These are phyloP conservation scores for Boletus semigastroideus DNA, from an alignment of 1,284 basidiomycete genomes.

Conservation along the genomic window DNA sequence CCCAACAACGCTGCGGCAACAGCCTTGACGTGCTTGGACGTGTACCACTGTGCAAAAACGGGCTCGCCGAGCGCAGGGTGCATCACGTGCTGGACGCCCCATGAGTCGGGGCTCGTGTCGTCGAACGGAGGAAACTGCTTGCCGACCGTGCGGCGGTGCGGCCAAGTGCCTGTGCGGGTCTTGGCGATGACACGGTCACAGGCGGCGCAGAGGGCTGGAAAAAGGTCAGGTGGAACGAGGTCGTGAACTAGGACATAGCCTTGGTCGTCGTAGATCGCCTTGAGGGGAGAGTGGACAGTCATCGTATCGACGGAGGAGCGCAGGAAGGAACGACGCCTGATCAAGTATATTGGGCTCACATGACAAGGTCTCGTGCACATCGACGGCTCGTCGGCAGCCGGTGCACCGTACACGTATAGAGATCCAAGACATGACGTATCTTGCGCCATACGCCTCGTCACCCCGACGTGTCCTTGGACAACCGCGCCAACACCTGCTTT, in stretches of 20 bases:
- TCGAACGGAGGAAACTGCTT: conserved; percentile 79
- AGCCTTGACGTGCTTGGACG: conserved; percentile 52
- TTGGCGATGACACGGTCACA: conserved; percentile 52
- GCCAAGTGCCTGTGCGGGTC: conserved; percentile 67
- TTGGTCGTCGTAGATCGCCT: conserved; percentile 53
- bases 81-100: conserved; percentile 83
- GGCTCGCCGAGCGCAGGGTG: conserved; percentile 66
- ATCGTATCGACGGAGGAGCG: conserved; percentile 1
- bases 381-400: background rate
- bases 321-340: background rate
- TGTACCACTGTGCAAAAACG: conserved; percentile 68
- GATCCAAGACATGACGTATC: background rate
- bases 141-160: conserved; percentile 71
- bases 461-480: conserved; percentile 17
- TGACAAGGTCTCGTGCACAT: background rate
- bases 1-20: conserved; percentile 53
- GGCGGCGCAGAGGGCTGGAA: conserved; percentile 48
- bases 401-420: too few species aligned
- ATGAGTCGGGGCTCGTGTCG: conserved; percentile 59
- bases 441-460: background rate
- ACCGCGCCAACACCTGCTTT: conserved; percentile 39
- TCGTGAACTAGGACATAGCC: conserved; percentile 72
- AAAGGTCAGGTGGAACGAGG: conserved; percentile 49
- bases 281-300: conserved; percentile 26
- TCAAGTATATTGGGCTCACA: background rate